Percentiles rank a stretch among this genome's conserved stretches.
Conservation (phyloP, 176 grass and related monocot genomes). For the Secale cereale region DNA sequence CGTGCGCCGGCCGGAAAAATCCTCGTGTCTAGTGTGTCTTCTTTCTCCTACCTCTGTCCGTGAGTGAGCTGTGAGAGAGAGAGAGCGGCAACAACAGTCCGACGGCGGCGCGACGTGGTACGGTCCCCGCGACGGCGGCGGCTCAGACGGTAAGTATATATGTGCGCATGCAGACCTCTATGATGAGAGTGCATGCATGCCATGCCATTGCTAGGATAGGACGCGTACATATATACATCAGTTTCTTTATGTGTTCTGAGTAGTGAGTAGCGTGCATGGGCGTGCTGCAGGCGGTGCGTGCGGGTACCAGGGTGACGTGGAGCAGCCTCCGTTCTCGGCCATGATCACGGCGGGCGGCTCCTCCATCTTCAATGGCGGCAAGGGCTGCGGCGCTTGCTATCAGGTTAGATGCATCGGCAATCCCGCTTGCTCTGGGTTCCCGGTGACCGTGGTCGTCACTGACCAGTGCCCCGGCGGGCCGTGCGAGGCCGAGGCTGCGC, state of each 20-base stretch:
- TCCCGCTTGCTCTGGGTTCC: conserved; percentile 43
- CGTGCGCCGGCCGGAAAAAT: no score
- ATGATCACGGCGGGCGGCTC: conserved; percentile 58
- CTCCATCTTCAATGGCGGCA: conserved; percentile 46
- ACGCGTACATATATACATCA: not conserved
- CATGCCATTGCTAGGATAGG: no score
- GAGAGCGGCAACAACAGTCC: no score
- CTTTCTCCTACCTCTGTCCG: no score
- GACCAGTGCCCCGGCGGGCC: conserved; percentile 54
- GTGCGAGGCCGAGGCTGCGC: conserved; percentile 44
- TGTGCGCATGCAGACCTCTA: no score
- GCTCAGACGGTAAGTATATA: not conserved
- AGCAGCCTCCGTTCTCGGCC: conserved; percentile 50
- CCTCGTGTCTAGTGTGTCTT: no score
- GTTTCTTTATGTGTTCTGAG: no score
- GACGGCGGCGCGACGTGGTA: not conserved
- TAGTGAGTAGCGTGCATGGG: no score
- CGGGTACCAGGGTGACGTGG: conserved; percentile 51
- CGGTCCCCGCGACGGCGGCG: not conserved
- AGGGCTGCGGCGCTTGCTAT: conserved; percentile 65
- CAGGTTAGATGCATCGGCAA: conserved; percentile 43
- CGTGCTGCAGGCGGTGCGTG: conserved; percentile 53
- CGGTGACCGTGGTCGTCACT: conserved; percentile 58
- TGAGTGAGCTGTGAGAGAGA: no score
- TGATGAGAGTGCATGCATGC: no score